Evolutionary conservation across 2,329 filamentous ascomycete species (phyloP), one percentile per base, ranked within the genome.

Genomic region (Plectosphaerella cucumerina): DNA sequence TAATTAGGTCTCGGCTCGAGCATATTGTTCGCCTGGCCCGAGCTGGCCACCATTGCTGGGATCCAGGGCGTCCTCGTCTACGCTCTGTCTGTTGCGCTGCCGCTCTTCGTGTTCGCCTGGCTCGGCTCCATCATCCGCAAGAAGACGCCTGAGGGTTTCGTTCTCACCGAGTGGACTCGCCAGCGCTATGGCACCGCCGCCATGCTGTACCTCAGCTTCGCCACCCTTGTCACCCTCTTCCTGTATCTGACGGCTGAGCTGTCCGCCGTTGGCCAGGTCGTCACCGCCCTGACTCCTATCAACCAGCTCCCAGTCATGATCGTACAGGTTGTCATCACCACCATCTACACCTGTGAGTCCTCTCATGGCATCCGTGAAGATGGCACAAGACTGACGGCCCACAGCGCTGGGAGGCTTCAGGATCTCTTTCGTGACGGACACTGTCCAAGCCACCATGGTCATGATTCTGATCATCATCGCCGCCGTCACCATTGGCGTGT

Each of bases 231-330:
- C 47, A 93, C 89, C 1, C 78, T 94, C 60, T 94, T 93, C 66
- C 68, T 94, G 48, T 94, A 93, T 75, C 93, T 94, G 89, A 84
- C 93, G 22, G 83, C 88, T 18, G 89, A 94, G 72, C 77, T 94
- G 42, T 92, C 88, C 9, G 87, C 89, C 12, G 75, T 94, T 23
- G 87, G 90, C 48, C 89, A 93, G 67, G 89, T 93, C 37, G 77
- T 93, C 60, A 86, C 71, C 53, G 78, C 86, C 9, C 69, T 94
- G 59, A 92, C 89, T 0, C 88, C 87, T 2, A 74, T 94, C 37
- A 77, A 92, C 57, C 84, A 85, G 1, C 75, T 94, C 11, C 87
- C 88, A 0, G 81, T 86, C 17, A 80, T 94, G 54, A 89, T 94
- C 58, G 86, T 93, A 1, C 78, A 94, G 64, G 89, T 87, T 58